Conservation (phyloP, 2,329 filamentous ascomycete species). For the Fusarium nygamai region DNA sequence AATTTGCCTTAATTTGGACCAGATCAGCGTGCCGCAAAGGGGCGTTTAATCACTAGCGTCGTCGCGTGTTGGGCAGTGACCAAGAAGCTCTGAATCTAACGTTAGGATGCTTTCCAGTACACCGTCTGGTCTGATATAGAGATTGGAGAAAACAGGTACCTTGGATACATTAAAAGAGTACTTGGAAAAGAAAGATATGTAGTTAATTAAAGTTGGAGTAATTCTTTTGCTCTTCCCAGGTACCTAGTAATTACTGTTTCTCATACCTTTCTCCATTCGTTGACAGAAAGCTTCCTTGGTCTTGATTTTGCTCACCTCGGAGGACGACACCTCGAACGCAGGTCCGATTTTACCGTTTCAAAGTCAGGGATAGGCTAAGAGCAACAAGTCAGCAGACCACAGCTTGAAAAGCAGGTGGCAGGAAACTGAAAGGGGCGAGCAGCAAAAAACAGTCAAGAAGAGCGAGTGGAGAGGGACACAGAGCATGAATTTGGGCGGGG, state of each 20-base stretch:
- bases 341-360: constrained; percentile 7
- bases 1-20: constrained; percentile 13
- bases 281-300: neutral
- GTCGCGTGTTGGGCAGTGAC: constrained; percentile 38
- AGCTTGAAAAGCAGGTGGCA: constrained; percentile 31
- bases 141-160: neutral
- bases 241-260: neutral
- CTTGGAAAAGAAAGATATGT: neutral
- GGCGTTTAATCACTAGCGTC: constrained; percentile 1
- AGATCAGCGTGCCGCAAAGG: constrained; percentile 34
- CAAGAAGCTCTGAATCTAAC: constrained; percentile 4
- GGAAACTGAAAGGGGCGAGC: constrained; percentile 22
- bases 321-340: constrained; percentile 2
- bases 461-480: constrained; percentile 43
- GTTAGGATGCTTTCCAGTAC: neutral
- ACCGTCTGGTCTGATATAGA: neutral
- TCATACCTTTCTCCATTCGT: neutral
- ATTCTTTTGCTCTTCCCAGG: neutral
- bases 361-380: neutral
- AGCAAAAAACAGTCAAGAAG: constrained; percentile 35
- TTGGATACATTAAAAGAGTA: neutral
- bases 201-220: neutral
- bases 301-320: neutral
- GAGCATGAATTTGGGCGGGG: constrained; percentile 42
- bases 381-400: constrained; percentile 18